phyloP scores from a whole-genome alignment of 148 eudicot species.

The Simmondsia chinensis region DNA sequence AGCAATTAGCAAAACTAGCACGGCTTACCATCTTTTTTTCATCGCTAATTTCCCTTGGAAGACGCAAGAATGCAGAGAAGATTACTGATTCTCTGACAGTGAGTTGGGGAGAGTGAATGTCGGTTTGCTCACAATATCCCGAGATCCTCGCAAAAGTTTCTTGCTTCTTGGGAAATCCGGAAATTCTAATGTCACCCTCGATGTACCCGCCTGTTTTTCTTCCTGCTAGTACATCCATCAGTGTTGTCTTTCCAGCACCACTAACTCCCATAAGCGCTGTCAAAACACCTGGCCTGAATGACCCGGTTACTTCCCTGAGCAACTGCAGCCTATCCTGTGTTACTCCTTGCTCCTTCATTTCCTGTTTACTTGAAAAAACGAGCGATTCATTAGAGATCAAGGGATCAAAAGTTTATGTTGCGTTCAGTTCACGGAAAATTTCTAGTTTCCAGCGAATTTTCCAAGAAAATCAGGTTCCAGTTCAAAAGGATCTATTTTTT shows the following conservation, averaged over 20 bases:
- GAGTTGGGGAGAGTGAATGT: constrained; percentile 70
- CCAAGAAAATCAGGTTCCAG: too few species aligned
- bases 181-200: constrained; percentile 61
- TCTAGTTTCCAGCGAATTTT: too few species aligned
- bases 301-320: constrained; percentile 51
- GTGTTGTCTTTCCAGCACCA: constrained; percentile 76
- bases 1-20: too few species aligned
- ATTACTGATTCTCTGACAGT: constrained; percentile 55
- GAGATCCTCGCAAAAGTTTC: constrained; percentile 76
- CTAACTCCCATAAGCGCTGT: constrained; percentile 81
- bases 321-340: constrained; percentile 61
- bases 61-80: constrained; percentile 63
- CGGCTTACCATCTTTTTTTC: constrained; percentile 50
- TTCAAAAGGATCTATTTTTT: too few species aligned
- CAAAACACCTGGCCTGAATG: constrained; percentile 68
- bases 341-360: constrained; percentile 58
- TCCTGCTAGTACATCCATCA: constrained; percentile 75
- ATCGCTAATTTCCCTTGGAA: constrained; percentile 42
- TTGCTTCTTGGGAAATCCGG: constrained; percentile 57
- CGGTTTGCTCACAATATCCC: constrained; percentile 71
- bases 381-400: too few species aligned
- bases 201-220: constrained; percentile 66
- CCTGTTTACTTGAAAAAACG: too few species aligned
- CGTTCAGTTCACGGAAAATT: too few species aligned
- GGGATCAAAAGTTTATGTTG: too few species aligned